Evolutionary conservation across 805 yeast genomes (phyloP).

Genomic region (Clavispora phyllophila): DNA sequence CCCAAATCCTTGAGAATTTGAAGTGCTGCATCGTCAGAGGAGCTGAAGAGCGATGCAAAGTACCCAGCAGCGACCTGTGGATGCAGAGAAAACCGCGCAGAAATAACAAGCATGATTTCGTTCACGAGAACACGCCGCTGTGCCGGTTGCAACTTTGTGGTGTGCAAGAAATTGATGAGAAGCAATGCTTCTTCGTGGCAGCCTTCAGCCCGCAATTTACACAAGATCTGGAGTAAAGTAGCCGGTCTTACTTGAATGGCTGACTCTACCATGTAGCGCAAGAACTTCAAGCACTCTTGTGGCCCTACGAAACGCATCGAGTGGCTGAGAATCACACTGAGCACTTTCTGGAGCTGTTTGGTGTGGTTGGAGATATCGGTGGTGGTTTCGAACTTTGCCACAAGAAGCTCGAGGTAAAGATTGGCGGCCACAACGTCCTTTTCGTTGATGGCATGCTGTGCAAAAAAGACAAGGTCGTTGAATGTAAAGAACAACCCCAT

Average conservation of each 20-base stretch:
- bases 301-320: constrained; percentile 36
- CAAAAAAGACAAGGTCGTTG: constrained; percentile 20
- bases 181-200: constrained; percentile 30
- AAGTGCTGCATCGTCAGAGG: constrained; percentile 12
- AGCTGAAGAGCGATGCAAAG: constrained; percentile 25
- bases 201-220: constrained; percentile 24
- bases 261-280: constrained; percentile 28
- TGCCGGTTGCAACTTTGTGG: constrained; percentile 12
- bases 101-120: constrained; percentile 30
- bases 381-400: constrained; percentile 30
- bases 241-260: constrained; percentile 20
- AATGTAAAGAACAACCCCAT: constrained; percentile 31
- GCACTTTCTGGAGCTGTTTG: constrained; percentile 18
- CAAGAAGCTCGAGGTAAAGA: constrained; percentile 31
- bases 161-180: constrained; percentile 27
- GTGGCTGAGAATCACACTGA: constrained; percentile 25
- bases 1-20: constrained; percentile 22
- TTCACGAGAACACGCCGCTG: constrained; percentile 21
- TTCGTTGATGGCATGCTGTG: constrained; percentile 18
- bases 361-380: background rate
- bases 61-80: constrained; percentile 37
- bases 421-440: constrained; percentile 30
- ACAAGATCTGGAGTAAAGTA: constrained; percentile 24
- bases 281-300: constrained; percentile 25
- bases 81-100: constrained; percentile 22